Percentiles rank a stretch among this genome's conserved stretches.
phyloP scores from a whole-genome alignment of 345 rosid species.

The Gossypium ekmanianum region DNA sequence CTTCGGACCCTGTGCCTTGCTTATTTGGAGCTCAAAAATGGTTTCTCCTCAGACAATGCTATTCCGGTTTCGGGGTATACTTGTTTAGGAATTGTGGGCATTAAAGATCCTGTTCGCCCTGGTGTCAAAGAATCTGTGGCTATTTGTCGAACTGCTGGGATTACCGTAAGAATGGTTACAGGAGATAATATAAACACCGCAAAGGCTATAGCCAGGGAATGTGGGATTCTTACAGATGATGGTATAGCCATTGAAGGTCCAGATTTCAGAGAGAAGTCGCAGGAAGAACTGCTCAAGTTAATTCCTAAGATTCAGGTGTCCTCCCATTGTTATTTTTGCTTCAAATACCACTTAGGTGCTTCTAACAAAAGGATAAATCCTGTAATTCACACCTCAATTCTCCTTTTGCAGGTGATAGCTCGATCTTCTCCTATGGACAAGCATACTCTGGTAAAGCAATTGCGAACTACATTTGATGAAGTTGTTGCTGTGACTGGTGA shows the following conservation, averaged over 20 bases:
- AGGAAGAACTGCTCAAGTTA: slow-evolving; percentile 58
- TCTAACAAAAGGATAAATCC: background rate
- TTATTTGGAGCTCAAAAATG: slow-evolving; percentile 51
- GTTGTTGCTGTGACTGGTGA: slow-evolving; percentile 96
- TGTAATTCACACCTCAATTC: slow-evolving; percentile 2
- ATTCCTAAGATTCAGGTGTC: slow-evolving; percentile 92
- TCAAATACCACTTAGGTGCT: background rate
- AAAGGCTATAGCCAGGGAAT: slow-evolving; percentile 89
- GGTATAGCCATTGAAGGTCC: slow-evolving; percentile 91
- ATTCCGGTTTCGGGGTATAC: slow-evolving; percentile 66
- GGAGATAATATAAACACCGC: slow-evolving; percentile 95
- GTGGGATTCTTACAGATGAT: slow-evolving; percentile 85
- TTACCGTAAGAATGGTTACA: slow-evolving; percentile 88
- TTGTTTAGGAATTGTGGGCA: slow-evolving; percentile 82
- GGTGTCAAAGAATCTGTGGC: slow-evolving; percentile 94
- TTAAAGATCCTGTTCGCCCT: slow-evolving; percentile 92
- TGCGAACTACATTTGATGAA: slow-evolving; percentile 76
- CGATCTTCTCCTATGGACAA: slow-evolving; percentile 95
- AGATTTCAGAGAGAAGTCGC: slow-evolving; percentile 72
- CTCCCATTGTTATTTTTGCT: background rate
- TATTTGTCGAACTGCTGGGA: slow-evolving; percentile 77
- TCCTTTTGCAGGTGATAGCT: slow-evolving; percentile 74
- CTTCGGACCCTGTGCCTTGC: slow-evolving; percentile 88
- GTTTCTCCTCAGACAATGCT: slow-evolving; percentile 48
- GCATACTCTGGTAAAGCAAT: slow-evolving; percentile 78